These are phyloP conservation scores for Hippophae gyantsensis DNA, from an alignment of 306 rosid species.

Conservation along the genomic window DNA sequence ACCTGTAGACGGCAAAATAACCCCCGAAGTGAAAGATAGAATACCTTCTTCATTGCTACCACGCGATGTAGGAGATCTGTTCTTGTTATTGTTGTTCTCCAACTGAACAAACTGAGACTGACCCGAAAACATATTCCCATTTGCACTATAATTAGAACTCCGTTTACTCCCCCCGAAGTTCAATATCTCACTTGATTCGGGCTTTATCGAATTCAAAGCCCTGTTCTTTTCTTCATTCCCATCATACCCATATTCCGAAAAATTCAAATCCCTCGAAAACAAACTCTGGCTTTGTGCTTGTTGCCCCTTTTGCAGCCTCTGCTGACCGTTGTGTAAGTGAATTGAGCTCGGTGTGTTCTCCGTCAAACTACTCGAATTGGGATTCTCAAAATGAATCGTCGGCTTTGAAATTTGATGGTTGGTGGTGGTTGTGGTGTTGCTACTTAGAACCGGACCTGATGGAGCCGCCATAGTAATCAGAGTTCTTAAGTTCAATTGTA, in stretches of 20 bases:
- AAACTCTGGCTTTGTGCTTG: too few relatives aligned
- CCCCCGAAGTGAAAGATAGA: slow-evolving; percentile 87
- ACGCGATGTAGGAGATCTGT: slow-evolving; percentile 59
- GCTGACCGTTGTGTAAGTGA: too few relatives aligned
- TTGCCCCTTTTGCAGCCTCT: too few relatives aligned
- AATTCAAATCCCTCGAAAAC: too few relatives aligned
- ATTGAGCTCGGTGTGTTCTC: too few relatives aligned
- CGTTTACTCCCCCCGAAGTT: slow-evolving; percentile 24
- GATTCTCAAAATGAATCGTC: slow-evolving; percentile 43
- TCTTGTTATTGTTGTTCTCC: slow-evolving; percentile 28
- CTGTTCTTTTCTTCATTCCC: too few relatives aligned
- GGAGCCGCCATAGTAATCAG: neutral
- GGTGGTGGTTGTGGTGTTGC: slow-evolving; percentile 8
- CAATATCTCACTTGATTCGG: too few relatives aligned
- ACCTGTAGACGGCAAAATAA: slow-evolving; percentile 45
- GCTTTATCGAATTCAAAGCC: neutral
- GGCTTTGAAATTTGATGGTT: slow-evolving; percentile 26
- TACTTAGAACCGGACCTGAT: slow-evolving; percentile 21
- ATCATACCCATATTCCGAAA: too few relatives aligned
- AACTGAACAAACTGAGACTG: slow-evolving; percentile 38
- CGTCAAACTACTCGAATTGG: slow-evolving; percentile 21
- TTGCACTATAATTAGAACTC: slow-evolving; percentile 21
- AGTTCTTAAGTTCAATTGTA: too few relatives aligned
- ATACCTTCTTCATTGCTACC: slow-evolving; percentile 80
- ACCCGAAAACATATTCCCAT: slow-evolving; percentile 37